phyloP scores from a whole-genome alignment of 1,284 basidiomycete genomes.

The Trichosporon inkin region DNA sequence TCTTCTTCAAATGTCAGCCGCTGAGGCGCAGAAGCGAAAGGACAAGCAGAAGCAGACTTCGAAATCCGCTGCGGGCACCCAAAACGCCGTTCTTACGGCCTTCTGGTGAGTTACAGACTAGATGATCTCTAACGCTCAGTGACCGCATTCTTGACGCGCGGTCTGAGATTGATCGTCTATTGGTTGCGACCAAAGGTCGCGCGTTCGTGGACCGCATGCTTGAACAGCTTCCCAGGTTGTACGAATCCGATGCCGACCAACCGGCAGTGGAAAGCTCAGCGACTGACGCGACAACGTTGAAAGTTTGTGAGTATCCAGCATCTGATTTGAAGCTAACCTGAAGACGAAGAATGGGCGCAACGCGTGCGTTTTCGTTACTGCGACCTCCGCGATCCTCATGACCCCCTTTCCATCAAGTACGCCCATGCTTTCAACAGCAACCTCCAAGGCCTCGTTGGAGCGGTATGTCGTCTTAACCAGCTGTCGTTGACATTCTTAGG shows the following conservation, averaged over 20 bases:
- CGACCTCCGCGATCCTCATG: slow-evolving; percentile 51
- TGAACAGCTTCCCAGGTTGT: slow-evolving; percentile 66
- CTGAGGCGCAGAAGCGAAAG: slow-evolving; percentile 43
- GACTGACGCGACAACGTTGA: slow-evolving; percentile 63
- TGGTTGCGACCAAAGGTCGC: slow-evolving; percentile 78
- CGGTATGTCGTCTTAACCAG: slow-evolving; percentile 35
- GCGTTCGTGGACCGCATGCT: slow-evolving; percentile 73
- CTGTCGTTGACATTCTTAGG: slow-evolving; percentile 59
- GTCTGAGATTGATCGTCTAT: slow-evolving; percentile 72
- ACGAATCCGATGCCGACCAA: slow-evolving; percentile 18
- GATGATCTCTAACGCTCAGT: slow-evolving; percentile 57
- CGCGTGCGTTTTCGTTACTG: slow-evolving; percentile 79
- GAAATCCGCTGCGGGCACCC: slow-evolving; percentile 4
- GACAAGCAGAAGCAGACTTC: background rate
- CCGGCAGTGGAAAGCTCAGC: slow-evolving; percentile 9
- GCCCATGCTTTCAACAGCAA: slow-evolving; percentile 27
- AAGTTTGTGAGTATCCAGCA: slow-evolving; percentile 54
- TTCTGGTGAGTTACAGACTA: slow-evolving; percentile 47
- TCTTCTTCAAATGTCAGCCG: background rate
- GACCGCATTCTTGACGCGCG: slow-evolving; percentile 72
- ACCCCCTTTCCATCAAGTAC: slow-evolving; percentile 10
- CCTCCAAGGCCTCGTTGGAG: slow-evolving; percentile 24
- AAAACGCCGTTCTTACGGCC: slow-evolving; percentile 39
- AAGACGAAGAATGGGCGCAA: slow-evolving; percentile 72
- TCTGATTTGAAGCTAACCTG: slow-evolving; percentile 14